Percentiles rank a stretch among this genome's conserved stretches.
phyloP scores from a whole-genome alignment of 495 filamentous ascomycete genomes.

The Venustampulla echinocandica region DNA sequence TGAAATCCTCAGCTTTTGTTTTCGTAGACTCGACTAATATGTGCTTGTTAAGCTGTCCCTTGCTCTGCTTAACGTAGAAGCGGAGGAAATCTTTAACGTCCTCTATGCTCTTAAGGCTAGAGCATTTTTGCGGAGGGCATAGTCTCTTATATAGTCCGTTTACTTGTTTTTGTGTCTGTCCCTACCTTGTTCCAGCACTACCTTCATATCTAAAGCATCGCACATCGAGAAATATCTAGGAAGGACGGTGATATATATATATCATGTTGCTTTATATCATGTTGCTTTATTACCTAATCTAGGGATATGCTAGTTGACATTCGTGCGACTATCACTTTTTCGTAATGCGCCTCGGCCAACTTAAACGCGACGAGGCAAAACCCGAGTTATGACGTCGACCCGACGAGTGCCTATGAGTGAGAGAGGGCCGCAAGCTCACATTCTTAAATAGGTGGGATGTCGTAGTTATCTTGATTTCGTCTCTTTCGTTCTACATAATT shows the following conservation, averaged over 20 bases:
- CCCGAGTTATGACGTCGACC: too few relatives aligned
- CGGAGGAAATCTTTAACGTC: neutral
- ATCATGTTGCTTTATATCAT: neutral
- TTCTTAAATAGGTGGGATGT: too few relatives aligned
- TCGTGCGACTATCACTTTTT: neutral
- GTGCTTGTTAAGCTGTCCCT: neutral
- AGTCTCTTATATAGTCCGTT: neutral
- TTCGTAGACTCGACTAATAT: neutral
- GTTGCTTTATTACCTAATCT: neutral
- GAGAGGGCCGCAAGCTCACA: too few relatives aligned
- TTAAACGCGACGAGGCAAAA: too few relatives aligned
- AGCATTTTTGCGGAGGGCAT: neutral
- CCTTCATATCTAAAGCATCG: neutral
- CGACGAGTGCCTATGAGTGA: too few relatives aligned
- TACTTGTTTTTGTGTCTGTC: neutral
- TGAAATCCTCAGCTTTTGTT: neutral
- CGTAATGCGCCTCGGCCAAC: neutral
- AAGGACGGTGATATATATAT: neutral
- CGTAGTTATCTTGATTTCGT: too few relatives aligned
- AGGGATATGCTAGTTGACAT: neutral
- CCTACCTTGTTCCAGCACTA: neutral
- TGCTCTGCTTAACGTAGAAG: neutral
- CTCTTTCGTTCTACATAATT: too few relatives aligned
- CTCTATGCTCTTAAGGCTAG: neutral
- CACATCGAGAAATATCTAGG: neutral